Conservation (phyloP, 805 yeast genomes). For the Candida gorgasii region DNA sequence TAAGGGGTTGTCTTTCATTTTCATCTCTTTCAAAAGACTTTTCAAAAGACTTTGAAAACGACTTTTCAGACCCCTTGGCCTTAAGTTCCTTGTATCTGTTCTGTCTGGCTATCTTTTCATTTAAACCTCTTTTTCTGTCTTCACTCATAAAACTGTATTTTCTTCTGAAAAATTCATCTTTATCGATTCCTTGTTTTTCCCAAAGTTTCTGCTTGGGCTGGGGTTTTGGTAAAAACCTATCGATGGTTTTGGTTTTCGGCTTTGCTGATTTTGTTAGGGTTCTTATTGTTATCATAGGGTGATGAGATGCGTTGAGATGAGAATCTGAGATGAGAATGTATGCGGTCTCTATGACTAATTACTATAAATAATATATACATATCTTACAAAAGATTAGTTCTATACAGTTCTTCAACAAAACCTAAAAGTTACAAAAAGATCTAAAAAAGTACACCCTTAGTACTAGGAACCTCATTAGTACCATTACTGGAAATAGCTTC, state of each 20-base stretch:
- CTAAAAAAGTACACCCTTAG: slow-evolving; percentile 73
- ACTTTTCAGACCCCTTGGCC: neutral
- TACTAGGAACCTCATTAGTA: slow-evolving; percentile 87
- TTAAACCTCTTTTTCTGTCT: slow-evolving; percentile 9
- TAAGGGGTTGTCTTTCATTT: slow-evolving; percentile 6
- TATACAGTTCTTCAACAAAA: too few species aligned
- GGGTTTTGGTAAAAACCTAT: slow-evolving; percentile 24
- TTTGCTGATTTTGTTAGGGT: slow-evolving; percentile 1
- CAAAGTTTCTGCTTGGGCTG: slow-evolving; percentile 27
- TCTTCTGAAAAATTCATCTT: slow-evolving; percentile 39
- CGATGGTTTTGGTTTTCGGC: slow-evolving; percentile 18
- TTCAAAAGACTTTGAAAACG: too few species aligned
- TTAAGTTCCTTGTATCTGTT: slow-evolving; percentile 9
- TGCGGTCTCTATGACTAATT: too few species aligned
- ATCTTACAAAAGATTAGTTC: too few species aligned
- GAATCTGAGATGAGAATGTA: neutral
- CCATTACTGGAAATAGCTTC: slow-evolving; percentile 86
- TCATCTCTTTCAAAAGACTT: neutral
- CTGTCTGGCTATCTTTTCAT: slow-evolving; percentile 13
- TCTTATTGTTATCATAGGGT: slow-evolving; percentile 2
- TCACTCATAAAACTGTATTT: slow-evolving; percentile 28
- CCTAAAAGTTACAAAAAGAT: too few species aligned
- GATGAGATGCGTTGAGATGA: slow-evolving; percentile 7
- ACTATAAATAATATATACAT: too few species aligned
- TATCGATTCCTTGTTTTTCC: slow-evolving; percentile 36